Percentiles rank a stretch among this genome's conserved stretches.
Evolutionary conservation across 441 rosid species (phyloP).

Genomic region (Theobroma grandiflorum): DNA sequence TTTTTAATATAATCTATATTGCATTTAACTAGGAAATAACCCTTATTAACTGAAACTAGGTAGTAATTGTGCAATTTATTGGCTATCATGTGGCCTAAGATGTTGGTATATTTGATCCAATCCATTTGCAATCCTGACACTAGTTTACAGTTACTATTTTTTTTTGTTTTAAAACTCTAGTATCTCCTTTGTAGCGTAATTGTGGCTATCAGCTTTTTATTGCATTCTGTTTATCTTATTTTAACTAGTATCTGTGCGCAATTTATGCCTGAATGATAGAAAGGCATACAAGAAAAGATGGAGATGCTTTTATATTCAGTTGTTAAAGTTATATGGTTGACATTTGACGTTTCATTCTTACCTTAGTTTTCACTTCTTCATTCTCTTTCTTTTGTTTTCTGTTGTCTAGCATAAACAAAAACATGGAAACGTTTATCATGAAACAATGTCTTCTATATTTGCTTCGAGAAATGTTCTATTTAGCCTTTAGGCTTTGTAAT

Average conservation of each 20-base stretch:
- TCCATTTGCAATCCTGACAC: not conserved
- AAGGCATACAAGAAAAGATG: not conserved
- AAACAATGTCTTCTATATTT: not conserved
- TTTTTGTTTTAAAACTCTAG: not conserved
- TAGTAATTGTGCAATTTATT: too few relatives aligned
- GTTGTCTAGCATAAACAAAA: not conserved
- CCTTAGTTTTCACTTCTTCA: constrained; percentile 10
- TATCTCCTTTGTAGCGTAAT: not conserved
- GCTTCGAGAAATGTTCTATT: constrained; percentile 17
- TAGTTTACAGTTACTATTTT: not conserved
- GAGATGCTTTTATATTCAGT: not conserved
- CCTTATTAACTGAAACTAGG: too few relatives aligned
- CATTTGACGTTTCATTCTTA: not conserved
- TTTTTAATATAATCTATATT: too few relatives aligned
- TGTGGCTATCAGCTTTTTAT: not conserved
- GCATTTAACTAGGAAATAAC: too few relatives aligned
- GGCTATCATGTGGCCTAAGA: too few relatives aligned
- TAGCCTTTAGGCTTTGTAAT: not conserved
- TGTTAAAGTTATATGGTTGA: not conserved
- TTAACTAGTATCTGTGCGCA: not conserved
- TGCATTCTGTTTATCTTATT: not conserved
- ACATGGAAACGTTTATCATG: not conserved
- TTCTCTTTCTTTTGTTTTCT: not conserved
- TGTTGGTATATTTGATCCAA: too few relatives aligned
- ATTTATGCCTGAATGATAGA: not conserved